These are phyloP conservation scores for Glycine latifolia DNA, from an alignment of 306 rosid genomes.

Conservation along the genomic window DNA sequence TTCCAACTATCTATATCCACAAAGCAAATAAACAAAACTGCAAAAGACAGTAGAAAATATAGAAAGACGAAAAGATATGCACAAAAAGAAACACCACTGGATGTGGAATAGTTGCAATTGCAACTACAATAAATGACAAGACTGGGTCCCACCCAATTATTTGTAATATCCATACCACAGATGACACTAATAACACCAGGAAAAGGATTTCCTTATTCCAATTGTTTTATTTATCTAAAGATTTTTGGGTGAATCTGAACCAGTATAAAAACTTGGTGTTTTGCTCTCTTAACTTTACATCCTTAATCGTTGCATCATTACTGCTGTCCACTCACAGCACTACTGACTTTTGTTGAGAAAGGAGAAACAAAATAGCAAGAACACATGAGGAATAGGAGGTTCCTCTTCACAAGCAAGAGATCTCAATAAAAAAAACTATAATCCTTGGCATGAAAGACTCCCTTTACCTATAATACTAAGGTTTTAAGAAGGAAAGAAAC, in stretches of 20 bases:
- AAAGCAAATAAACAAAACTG: constrained; percentile 6
- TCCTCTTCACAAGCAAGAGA: background rate
- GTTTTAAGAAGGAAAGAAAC: background rate
- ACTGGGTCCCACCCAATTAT: background rate
- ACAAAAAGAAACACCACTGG: background rate
- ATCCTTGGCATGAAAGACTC: background rate
- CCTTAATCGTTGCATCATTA: background rate
- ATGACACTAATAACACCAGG: constrained; percentile 16
- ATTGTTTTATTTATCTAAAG: background rate
- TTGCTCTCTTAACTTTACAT: background rate
- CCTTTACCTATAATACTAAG: background rate
- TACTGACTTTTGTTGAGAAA: background rate
- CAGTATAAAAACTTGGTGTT: background rate
- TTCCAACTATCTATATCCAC: background rate
- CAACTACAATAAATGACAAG: constrained; percentile 24
- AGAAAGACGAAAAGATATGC: background rate
- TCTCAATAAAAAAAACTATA: background rate
- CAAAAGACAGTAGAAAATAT: background rate
- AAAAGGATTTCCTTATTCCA: background rate
- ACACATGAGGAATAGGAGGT: background rate
- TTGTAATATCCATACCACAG: constrained; percentile 3
- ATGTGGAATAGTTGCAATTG: background rate
- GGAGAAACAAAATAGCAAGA: background rate
- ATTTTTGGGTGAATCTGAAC: background rate
- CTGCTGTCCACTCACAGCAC: background rate